These are phyloP conservation scores for Debaryomyces coudertii DNA, from an alignment of 1,139 yeast species.

Conservation along the genomic window DNA sequence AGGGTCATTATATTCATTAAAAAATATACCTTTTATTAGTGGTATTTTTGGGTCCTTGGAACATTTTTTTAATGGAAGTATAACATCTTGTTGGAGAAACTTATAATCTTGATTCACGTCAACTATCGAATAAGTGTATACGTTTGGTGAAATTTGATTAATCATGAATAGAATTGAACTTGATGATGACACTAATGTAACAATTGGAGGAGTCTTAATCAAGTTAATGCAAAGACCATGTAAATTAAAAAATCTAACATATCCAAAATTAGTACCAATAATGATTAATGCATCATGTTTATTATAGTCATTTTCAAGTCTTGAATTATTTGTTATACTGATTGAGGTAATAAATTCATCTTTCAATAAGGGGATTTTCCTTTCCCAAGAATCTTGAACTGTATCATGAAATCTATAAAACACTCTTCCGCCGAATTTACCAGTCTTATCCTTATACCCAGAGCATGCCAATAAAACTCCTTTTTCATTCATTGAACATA, in stretches of 20 bases:
- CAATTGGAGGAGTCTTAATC: constrained; percentile 43
- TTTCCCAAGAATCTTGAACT: constrained; percentile 50
- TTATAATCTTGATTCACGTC: constrained; percentile 40
- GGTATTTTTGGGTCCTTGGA: constrained; percentile 26
- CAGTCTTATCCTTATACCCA: constrained; percentile 27
- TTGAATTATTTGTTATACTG: constrained; percentile 33
- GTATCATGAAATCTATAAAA: constrained; percentile 50
- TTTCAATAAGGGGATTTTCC: constrained; percentile 37
- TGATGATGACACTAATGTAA: constrained; percentile 40
- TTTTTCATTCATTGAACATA: constrained; percentile 69
- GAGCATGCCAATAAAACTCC: constrained; percentile 68
- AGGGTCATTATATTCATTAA: constrained; percentile 87
- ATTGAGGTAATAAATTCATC: constrained; percentile 43
- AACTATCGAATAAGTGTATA: constrained; percentile 41
- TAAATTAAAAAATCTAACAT: constrained; percentile 42
- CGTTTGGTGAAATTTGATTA: constrained; percentile 32
- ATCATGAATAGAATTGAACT: constrained; percentile 36
- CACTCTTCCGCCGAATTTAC: constrained; percentile 31
- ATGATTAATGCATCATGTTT: constrained; percentile 36
- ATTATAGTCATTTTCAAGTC: constrained; percentile 16
- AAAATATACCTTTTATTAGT: constrained; percentile 69
- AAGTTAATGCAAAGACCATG: constrained; percentile 46
- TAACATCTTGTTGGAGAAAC: constrained; percentile 44
- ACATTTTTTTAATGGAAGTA: constrained; percentile 37
- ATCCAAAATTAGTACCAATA: constrained; percentile 48